Conservation (phyloP, 352 stramenopile genomes). For the Globisporangium viniferum region DNA sequence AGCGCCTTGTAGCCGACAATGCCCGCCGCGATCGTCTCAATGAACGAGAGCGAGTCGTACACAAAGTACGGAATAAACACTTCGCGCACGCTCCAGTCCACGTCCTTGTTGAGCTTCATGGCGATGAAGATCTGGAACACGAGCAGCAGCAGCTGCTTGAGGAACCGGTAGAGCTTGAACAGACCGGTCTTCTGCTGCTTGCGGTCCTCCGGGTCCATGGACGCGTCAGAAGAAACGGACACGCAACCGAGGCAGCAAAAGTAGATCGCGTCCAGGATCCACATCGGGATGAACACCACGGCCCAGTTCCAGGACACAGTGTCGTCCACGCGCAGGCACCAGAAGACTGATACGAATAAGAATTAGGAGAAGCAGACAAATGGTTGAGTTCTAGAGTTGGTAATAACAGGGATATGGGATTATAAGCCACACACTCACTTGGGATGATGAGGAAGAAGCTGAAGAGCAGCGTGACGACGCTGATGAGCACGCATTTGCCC, state of each 20-base stretch:
- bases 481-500: conserved; percentile 70
- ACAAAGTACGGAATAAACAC: conserved; percentile 81
- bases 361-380: no score
- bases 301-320: conserved; percentile 77
- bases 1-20: conserved; percentile 66
- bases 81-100: conserved; percentile 57
- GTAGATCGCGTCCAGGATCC: conserved; percentile 69
- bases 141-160: conserved; percentile 75
- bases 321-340: conserved; percentile 75
- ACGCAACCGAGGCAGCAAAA: conserved; percentile 77
- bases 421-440: conserved; percentile 33
- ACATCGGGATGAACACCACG: conserved; percentile 78
- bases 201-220: conserved; percentile 61
- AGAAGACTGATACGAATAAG: conserved; percentile 58
- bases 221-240: conserved; percentile 39
- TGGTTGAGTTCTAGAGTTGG: no score
- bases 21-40: conserved; percentile 56
- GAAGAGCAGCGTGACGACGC: conserved; percentile 70
- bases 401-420: neutral
- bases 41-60: conserved; percentile 65
- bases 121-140: conserved; percentile 80
- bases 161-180: conserved; percentile 77
- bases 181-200: conserved; percentile 40
- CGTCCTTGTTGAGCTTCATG: conserved; percentile 75
- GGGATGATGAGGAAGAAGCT: conserved; percentile 86